Evolutionary conservation across 352 stramenopile species (phyloP).

Genomic region (Pythium rishiriense): DNA sequence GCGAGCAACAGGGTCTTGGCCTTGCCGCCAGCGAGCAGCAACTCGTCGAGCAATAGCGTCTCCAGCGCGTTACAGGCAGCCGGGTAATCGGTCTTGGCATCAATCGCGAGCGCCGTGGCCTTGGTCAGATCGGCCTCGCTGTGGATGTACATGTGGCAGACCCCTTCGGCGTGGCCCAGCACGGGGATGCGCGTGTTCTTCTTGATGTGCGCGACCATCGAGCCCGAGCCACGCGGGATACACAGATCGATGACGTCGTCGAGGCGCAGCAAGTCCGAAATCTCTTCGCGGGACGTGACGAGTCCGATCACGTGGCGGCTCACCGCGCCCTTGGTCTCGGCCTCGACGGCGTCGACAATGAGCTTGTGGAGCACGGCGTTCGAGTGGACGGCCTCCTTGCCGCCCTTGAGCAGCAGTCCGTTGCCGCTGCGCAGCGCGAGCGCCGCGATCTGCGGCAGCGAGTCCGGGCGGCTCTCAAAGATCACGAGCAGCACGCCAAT

Average conservation of each 20-base stretch:
- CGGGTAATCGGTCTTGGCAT: conserved; percentile 98
- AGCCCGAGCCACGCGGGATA: conserved; percentile 96
- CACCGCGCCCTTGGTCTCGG: conserved; percentile 85
- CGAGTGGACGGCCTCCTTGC: conserved; percentile 92
- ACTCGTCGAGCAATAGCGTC: conserved; percentile 94
- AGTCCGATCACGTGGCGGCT: conserved; percentile 93
- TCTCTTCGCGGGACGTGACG: conserved; percentile 94
- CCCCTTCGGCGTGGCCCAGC: conserved; percentile 96
- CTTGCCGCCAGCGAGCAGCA: conserved; percentile 74
- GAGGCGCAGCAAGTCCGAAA: conserved; percentile 91
- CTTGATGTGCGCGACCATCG: conserved; percentile 97
- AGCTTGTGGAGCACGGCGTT: conserved; percentile 93
- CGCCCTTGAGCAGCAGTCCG: conserved; percentile 96
- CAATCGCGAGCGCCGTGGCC: conserved; percentile 90
- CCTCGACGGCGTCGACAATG: conserved; percentile 93
- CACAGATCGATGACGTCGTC: conserved; percentile 98
- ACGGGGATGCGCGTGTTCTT: conserved; percentile 97
- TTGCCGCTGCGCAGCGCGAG: conserved; percentile 96
- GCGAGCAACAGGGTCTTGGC: conserved; percentile 76
- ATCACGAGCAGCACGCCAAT: conserved; percentile 99
- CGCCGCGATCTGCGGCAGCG: conserved; percentile 94
- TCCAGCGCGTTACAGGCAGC: conserved; percentile 98
- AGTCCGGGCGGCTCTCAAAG: conserved; percentile 98
- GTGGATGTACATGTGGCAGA: conserved; percentile 99
- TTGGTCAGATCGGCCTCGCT: conserved; percentile 83